These are phyloP conservation scores for Nymphaea colorata DNA, from an alignment of 164 flowering plant species.

Conservation along the genomic window DNA sequence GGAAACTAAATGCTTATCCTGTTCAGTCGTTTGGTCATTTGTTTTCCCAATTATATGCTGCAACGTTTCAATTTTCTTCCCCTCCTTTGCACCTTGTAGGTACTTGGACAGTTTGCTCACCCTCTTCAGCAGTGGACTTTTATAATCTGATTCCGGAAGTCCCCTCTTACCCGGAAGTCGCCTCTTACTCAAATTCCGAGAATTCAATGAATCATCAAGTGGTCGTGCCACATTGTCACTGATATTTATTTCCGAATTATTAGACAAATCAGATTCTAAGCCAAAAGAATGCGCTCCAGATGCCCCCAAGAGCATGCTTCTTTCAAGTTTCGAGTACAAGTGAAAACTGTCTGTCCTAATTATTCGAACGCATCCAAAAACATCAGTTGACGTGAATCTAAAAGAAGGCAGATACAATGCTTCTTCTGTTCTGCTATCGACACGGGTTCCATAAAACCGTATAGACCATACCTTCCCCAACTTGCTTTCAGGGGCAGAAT, in stretches of 20 bases:
- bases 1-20: conserved; percentile 7
- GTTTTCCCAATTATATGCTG: conserved; percentile 9
- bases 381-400: conserved; percentile 3
- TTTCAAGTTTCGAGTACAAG: conserved; percentile 19
- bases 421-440: background rate
- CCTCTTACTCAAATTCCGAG: conserved; percentile 7
- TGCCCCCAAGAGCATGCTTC: conserved; percentile 13
- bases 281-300: conserved; percentile 6
- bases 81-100: conserved; percentile 15
- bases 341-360: conserved; percentile 8
- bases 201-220: conserved; percentile 2
- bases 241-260: background rate
- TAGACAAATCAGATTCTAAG: background rate
- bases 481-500: background rate
- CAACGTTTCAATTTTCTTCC: conserved; percentile 7
- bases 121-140: conserved; percentile 5
- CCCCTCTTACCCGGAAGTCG: conserved; percentile 3
- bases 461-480: background rate
- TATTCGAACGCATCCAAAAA: conserved; percentile 15
- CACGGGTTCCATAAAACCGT: background rate
- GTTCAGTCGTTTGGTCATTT: conserved; percentile 1
- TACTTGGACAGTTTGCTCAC: conserved; percentile 17
- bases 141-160: background rate
- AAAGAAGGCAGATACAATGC: background rate
- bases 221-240: background rate